These are phyloP conservation scores for Auxenochlorella pyrenoidosa DNA, from an alignment of 139 green algal genomes.

Conservation along the genomic window DNA sequence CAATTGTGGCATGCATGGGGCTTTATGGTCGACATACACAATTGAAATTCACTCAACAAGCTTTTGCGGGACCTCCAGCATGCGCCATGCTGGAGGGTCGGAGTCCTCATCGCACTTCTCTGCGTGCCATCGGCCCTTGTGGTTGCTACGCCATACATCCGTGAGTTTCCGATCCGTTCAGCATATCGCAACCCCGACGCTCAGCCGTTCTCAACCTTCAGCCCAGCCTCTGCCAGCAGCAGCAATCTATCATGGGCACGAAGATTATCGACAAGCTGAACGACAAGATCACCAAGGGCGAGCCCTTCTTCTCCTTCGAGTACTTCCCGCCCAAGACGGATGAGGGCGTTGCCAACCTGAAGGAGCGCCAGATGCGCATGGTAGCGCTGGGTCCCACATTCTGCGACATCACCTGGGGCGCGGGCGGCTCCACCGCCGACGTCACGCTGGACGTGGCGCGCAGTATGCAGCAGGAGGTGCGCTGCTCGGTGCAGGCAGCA, in stretches of 20 bases:
- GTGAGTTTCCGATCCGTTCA: no score
- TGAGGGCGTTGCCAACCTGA: slow-evolving; percentile 96
- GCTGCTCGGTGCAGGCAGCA: not conserved
- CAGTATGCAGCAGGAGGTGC: slow-evolving; percentile 95
- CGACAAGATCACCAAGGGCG: slow-evolving; percentile 65
- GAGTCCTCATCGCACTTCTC: no score
- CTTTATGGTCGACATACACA: no score
- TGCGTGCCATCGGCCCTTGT: no score
- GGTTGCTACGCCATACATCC: no score
- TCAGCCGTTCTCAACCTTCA: no score
- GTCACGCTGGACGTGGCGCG: slow-evolving; percentile 95
- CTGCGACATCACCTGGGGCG: slow-evolving; percentile 99
- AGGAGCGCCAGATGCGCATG: slow-evolving; percentile 92
- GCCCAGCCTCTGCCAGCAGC: not conserved
- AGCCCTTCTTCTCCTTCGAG: slow-evolving; percentile 96
- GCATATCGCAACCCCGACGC: no score
- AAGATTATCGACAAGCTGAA: slow-evolving; percentile 97
- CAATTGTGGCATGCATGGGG: no score
- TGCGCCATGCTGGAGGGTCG: no score
- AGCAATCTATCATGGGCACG: not conserved
- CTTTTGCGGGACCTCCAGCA: no score
- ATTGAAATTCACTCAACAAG: no score
- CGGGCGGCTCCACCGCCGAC: slow-evolving; percentile 94
- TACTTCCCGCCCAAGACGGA: slow-evolving; percentile 96
- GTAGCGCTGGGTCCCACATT: slow-evolving; percentile 85